Evolutionary conservation across 1,139 yeast species (phyloP).

Genomic region (Hemisphaericaspora lyxosophila): DNA sequence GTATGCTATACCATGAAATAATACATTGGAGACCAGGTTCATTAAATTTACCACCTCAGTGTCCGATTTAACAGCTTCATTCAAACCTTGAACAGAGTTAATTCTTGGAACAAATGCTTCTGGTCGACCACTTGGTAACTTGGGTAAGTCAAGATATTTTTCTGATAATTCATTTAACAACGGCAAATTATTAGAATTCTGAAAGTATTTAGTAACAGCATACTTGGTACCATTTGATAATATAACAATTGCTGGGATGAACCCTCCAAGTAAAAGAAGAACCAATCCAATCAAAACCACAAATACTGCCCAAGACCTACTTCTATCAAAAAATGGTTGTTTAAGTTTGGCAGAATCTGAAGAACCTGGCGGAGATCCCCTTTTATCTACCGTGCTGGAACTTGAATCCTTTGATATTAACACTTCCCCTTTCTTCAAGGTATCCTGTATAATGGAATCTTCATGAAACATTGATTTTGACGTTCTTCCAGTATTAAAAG

Average conservation of each 20-base stretch:
- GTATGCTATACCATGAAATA: slow-evolving; percentile 60
- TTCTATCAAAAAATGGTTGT: slow-evolving; percentile 2
- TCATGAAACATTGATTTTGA: slow-evolving; percentile 2
- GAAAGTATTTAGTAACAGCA: slow-evolving; percentile 20
- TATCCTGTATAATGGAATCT: slow-evolving; percentile 1
- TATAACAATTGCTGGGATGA: slow-evolving; percentile 22
- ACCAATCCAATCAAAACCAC: slow-evolving; percentile 13
- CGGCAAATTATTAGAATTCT: slow-evolving; percentile 10
- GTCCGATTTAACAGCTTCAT: slow-evolving; percentile 28
- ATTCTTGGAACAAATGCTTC: not conserved
- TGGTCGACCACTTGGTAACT: not conserved
- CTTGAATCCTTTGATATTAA: not conserved
- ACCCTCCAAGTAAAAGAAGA: slow-evolving; percentile 18
- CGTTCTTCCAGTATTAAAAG: slow-evolving; percentile 1
- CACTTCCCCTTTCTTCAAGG: slow-evolving; percentile 2
- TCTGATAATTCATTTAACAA: slow-evolving; percentile 9
- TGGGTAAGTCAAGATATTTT: slow-evolving; percentile 8
- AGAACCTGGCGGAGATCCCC: slow-evolving; percentile 1
- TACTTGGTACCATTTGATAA: slow-evolving; percentile 23
- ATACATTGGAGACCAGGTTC: slow-evolving; percentile 23
- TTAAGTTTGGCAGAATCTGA: not conserved
- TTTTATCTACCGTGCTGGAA: not conserved
- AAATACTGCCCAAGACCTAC: slow-evolving; percentile 1
- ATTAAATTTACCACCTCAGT: slow-evolving; percentile 29
- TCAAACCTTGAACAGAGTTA: slow-evolving; percentile 19